phyloP scores from a whole-genome alignment of 2,329 filamentous ascomycete species.

The Dryadomyces sulphureus region DNA sequence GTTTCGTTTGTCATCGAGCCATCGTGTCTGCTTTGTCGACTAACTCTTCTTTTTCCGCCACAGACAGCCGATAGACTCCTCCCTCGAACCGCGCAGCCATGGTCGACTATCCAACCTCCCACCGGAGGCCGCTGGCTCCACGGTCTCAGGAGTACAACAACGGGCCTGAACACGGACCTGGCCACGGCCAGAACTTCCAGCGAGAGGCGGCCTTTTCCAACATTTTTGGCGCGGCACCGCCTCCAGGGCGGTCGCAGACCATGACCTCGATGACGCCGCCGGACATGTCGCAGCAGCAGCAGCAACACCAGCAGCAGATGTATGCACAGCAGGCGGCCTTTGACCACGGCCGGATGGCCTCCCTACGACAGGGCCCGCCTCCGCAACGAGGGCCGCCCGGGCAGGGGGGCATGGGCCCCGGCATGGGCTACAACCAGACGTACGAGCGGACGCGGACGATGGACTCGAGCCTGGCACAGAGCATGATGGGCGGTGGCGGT shows the following conservation, averaged over 20 bases:
- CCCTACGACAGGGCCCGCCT: constrained; percentile 47
- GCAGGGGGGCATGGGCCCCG: constrained; percentile 10
- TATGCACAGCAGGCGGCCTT: constrained; percentile 5
- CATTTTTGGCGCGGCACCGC: constrained; percentile 82
- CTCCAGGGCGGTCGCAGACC: constrained; percentile 80
- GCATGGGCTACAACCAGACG: constrained; percentile 19
- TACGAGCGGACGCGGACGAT: constrained; percentile 27
- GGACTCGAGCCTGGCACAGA: constrained; percentile 26
- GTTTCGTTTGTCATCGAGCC: background rate
- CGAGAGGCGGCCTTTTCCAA: constrained; percentile 92
- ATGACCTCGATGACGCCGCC: constrained; percentile 62
- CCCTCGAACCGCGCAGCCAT: constrained; percentile 20
- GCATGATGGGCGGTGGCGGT: constrained; percentile 5
- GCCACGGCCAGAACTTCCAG: constrained; percentile 39
- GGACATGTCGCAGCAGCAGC: constrained; percentile 16
- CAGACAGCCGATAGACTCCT: constrained; percentile 5
- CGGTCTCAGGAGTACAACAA: constrained; percentile 34
- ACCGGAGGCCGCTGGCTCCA: constrained; percentile 24
- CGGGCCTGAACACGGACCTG: constrained; percentile 6
- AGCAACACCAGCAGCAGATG: constrained; percentile 1
- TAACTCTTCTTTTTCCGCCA: constrained; percentile 8
- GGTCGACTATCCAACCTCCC: constrained; percentile 42
- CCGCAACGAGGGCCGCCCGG: constrained; percentile 37
- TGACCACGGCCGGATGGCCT: constrained; percentile 50
- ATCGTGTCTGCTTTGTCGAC: background rate